Evolutionary conservation across 768 basidiomycete genomes (phyloP), one percentile per base, ranked within the genome.

Genomic region (Suillus occidentalis): DNA sequence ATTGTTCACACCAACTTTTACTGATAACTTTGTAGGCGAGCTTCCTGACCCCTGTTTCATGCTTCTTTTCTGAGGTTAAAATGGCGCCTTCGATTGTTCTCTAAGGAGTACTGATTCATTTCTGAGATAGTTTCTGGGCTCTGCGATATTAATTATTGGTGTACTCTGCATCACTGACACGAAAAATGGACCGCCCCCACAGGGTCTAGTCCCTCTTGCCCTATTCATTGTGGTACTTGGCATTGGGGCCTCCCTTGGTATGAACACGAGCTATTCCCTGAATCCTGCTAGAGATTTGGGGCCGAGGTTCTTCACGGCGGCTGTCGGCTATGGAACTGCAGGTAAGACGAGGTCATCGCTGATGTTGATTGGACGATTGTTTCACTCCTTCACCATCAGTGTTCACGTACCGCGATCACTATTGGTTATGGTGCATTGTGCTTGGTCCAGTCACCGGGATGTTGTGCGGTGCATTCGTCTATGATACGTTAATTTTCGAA

Each of bases 231-330:
- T 80, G 45, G 73, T 89, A 47, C 79, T 89, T 28, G 89, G 85
- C n/a, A 82, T 90, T 57, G 86, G 84, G 52, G 69, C 81, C 1
- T 76, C 80, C 18, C 78, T 90, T 42, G 89, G 89, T 13, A 84
- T 86, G 82, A 79, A 90, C 68, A 90, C 89, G 6, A 87, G 84
- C 55, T 87, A 81, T 67, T 85, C 89, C 6, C 76, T 90, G 60
- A 90, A 90, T 68, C 89, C 89, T 47, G 88, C 89, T 39, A 86
- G 90, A 70, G 89, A 91, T 75, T 76, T 91, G 36, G 89, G 90
- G 6, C 89, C 89, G 2, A 82, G 89, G 10, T 68, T 91, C 40
- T 73, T 90, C 71, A 89, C 88, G 1, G 82, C 89, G 6, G 89
- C 90, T 86, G 88, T 82, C 8, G 90, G 89, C n/a, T 91, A 89